These are phyloP conservation scores for Nemania bipapillata DNA, from an alignment of 2,329 filamentous ascomycete species.

Conservation along the genomic window DNA sequence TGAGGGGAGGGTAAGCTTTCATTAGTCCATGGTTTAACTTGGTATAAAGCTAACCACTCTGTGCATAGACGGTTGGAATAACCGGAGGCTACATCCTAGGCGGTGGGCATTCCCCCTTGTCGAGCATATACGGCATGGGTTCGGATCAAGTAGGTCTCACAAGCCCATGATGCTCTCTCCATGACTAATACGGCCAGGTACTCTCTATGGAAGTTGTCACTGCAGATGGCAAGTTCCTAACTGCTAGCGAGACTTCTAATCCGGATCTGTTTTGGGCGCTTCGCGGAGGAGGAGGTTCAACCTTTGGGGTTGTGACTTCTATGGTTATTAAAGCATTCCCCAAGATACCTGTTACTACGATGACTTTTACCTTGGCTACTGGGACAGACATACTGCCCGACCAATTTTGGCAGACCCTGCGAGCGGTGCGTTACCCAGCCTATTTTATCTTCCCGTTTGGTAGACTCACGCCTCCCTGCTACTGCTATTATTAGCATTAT, in stretches of 20 bases:
- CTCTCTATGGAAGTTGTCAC: conserved; percentile 63
- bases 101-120: conserved; percentile 66
- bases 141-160: conserved; percentile 56
- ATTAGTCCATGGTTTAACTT: background rate
- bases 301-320: conserved; percentile 59
- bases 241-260: conserved; percentile 57
- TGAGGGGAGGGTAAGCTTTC: conserved; percentile 41
- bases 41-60: background rate
- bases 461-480: too few species aligned
- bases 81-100: conserved; percentile 61
- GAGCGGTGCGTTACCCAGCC: conserved; percentile 28
- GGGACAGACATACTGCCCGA: conserved; percentile 47
- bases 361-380: conserved; percentile 44
- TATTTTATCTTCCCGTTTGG: conserved; percentile 19
- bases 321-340: conserved; percentile 54
- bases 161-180: background rate
- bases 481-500: too few species aligned
- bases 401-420: conserved; percentile 49
- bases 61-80: conserved; percentile 60
- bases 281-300: conserved; percentile 59
- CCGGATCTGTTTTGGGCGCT: conserved; percentile 64
- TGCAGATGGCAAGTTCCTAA: conserved; percentile 59
- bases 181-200: conserved; percentile 45
- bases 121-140: conserved; percentile 61
- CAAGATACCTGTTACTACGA: conserved; percentile 49